Percentiles rank a stretch among this genome's conserved stretches.
phyloP scores from a whole-genome alignment of 306 rosid genomes.

The Citrullus colocynthis region DNA sequence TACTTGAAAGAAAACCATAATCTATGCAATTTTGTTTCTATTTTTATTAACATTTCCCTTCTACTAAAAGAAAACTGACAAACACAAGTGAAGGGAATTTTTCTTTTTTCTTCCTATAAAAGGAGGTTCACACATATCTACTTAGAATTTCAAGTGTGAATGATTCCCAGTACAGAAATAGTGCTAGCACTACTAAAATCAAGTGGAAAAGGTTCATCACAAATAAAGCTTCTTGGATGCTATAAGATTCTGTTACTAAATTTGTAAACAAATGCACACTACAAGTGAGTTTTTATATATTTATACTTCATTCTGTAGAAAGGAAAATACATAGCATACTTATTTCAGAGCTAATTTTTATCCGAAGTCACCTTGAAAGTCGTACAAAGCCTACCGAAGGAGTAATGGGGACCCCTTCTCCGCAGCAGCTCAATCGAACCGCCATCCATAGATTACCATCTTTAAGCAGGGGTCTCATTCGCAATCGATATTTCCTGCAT shows the following conservation, averaged over 20 bases:
- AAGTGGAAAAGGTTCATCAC: not conserved
- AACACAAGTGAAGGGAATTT: not conserved
- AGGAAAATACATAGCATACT: not conserved
- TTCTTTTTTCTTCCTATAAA: not conserved
- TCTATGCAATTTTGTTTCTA: not conserved
- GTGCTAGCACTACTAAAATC: not conserved
- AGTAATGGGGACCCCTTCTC: not conserved
- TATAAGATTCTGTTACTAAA: not conserved
- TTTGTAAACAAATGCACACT: not conserved
- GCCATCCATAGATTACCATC: slow-evolving; percentile 13
- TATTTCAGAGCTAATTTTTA: not conserved
- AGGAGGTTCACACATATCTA: not conserved
- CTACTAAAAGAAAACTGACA: not conserved
- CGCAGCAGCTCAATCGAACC: not conserved
- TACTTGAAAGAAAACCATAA: not conserved
- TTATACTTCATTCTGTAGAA: not conserved
- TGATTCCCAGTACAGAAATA: not conserved
- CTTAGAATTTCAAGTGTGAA: too few relatives aligned
- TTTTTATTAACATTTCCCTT: not conserved
- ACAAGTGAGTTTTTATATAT: not conserved
- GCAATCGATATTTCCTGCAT: slow-evolving; percentile 62
- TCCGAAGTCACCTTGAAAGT: not conserved
- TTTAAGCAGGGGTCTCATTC: slow-evolving; percentile 30
- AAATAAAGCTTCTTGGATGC: not conserved
- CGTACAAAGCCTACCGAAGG: not conserved